phyloP scores from a whole-genome alignment of 495 filamentous ascomycete genomes.

The Pseudotulostoma volvatum region DNA sequence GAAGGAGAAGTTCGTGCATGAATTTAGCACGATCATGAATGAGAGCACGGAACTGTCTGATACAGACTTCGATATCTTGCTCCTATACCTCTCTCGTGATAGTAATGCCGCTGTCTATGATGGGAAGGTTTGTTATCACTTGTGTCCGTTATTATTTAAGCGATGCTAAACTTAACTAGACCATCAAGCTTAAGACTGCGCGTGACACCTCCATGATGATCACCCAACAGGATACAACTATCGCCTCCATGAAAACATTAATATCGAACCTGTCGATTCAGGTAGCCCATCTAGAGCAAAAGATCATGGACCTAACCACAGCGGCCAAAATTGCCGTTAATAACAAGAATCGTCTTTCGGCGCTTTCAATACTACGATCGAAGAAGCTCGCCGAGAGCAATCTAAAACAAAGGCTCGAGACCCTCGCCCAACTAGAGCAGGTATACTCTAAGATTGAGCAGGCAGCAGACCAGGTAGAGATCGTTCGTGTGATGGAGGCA shows the following conservation, averaged over 20 bases:
- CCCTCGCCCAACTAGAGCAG: conserved; percentile 65
- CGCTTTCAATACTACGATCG: conserved; percentile 58
- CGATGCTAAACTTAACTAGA: too few species aligned
- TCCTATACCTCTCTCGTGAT: conserved; percentile 60
- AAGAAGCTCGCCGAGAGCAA: conserved; percentile 66
- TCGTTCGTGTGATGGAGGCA: conserved; percentile 66
- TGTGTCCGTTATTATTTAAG: too few species aligned
- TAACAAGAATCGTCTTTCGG: conserved; percentile 53
- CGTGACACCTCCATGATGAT: conserved; percentile 33
- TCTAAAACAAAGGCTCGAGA: conserved; percentile 49
- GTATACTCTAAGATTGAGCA: conserved; percentile 68
- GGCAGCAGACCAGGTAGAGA: conserved; percentile 64
- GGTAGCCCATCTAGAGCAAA: conserved; percentile 40
- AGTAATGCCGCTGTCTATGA: conserved; percentile 46
- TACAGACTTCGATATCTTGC: conserved; percentile 48
- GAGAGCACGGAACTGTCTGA: conserved; percentile 39
- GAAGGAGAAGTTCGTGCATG: conserved; percentile 41
- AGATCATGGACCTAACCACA: conserved; percentile 31
- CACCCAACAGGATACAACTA: conserved; percentile 58
- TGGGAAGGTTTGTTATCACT: conserved; percentile 35
- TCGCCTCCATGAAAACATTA: conserved; percentile 59
- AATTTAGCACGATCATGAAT: conserved; percentile 38
- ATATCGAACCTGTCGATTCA: conserved; percentile 46
- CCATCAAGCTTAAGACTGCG: conserved; percentile 53
- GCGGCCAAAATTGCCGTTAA: conserved; percentile 50